A percentile compares a stretch with the other conserved stretches of the same genome.
These are phyloP conservation scores for Acacia melanoxylon DNA, from an alignment of 306 rosid species.

Conservation along the genomic window DNA sequence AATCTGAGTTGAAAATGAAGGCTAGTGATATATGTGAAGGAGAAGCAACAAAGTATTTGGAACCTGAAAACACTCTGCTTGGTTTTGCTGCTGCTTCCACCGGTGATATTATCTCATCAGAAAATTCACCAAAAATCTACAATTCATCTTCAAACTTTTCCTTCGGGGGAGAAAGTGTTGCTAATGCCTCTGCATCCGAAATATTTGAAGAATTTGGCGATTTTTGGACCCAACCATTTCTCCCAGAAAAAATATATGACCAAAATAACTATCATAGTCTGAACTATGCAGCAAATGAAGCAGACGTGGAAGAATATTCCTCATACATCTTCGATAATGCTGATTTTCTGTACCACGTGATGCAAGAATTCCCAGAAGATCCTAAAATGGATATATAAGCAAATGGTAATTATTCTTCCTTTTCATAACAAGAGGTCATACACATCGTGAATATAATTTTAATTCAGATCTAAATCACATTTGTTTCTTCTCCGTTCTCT, in stretches of 20 bases:
- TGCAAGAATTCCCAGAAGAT: background rate
- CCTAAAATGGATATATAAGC: background rate
- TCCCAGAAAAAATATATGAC: conserved; percentile 19
- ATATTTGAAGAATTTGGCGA: conserved; percentile 24
- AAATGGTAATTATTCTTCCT: too few relatives aligned
- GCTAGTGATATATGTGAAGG: background rate
- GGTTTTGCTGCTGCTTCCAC: background rate
- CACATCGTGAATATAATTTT: background rate
- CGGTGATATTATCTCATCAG: conserved; percentile 27
- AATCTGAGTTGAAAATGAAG: background rate
- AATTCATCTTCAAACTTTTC: too few relatives aligned
- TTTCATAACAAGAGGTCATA: background rate
- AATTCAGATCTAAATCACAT: background rate
- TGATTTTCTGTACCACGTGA: background rate
- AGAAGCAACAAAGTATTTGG: background rate
- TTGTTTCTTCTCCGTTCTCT: too few relatives aligned
- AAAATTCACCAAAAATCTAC: conserved; percentile 29
- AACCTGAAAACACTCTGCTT: conserved; percentile 20
- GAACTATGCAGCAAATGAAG: background rate
- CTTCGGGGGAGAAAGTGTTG: too few relatives aligned
- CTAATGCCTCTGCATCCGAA: conserved; percentile 12
- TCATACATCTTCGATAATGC: conserved; percentile 12
- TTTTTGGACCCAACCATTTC: conserved; percentile 63
- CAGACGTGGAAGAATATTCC: background rate
- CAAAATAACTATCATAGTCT: background rate